Evolutionary conservation across 495 filamentous ascomycete species (phyloP).

Genomic region (Neurospora sp.): DNA sequence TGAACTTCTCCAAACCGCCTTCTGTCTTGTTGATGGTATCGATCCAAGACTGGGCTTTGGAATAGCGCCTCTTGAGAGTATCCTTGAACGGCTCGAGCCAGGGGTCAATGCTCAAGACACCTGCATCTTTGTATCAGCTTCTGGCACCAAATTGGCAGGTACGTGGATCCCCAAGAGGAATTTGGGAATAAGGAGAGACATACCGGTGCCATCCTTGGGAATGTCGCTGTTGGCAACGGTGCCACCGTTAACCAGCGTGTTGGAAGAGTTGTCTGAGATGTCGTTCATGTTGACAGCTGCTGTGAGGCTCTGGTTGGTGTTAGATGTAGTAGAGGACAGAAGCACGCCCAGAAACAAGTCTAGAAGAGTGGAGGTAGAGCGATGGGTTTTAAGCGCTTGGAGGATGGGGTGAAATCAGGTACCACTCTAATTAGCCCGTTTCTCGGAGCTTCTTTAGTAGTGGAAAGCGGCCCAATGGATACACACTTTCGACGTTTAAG

Average conservation of each 20-base stretch:
- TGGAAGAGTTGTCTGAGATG: conserved; percentile 29
- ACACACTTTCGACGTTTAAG: not conserved
- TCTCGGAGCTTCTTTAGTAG: not conserved
- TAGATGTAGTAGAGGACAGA: not conserved
- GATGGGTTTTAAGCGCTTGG: not conserved
- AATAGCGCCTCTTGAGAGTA: conserved; percentile 63
- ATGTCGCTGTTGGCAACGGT: conserved; percentile 24
- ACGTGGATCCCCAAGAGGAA: not conserved
- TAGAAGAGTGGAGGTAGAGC: not conserved
- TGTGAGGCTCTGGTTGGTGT: not conserved
- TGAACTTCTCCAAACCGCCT: conserved; percentile 88
- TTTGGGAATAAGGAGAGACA: not conserved
- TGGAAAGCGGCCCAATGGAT: not conserved
- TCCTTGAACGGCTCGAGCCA: conserved; percentile 82
- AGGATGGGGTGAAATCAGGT: not conserved
- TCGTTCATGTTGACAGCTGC: conserved; percentile 24
- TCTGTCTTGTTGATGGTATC: conserved; percentile 70
- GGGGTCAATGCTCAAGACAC: conserved; percentile 79
- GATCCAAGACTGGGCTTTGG: conserved; percentile 82
- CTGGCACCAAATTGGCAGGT: conserved; percentile 1
- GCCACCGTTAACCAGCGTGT: conserved; percentile 20
- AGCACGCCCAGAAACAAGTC: not conserved
- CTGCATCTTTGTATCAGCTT: conserved; percentile 35
- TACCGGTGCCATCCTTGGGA: conserved; percentile 41
- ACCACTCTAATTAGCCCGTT: not conserved